Conservation (phyloP, 202 grass and related monocot genomes). For the Zoysia matrella region DNA sequence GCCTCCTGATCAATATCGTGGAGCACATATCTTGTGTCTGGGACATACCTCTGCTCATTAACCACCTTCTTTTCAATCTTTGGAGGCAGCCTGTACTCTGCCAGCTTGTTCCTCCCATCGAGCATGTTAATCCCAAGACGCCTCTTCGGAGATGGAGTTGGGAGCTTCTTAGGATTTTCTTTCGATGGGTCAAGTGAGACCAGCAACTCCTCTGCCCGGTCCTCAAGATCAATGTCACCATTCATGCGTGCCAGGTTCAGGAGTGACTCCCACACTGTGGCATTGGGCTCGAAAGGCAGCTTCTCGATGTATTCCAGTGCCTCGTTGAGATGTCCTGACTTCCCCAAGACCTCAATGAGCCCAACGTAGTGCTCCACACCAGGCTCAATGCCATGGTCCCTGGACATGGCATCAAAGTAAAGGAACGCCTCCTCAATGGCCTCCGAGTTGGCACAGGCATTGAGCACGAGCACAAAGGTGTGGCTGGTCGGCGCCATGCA, state of each 20-base stretch:
- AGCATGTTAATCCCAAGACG: conserved; percentile 92
- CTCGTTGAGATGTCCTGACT: conserved; percentile 87
- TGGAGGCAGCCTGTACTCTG: conserved; percentile 78
- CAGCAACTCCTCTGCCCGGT: conserved; percentile 74
- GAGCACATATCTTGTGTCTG: conserved; percentile 93
- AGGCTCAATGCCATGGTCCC: conserved; percentile 74
- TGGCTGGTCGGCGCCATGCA: conserved; percentile 47
- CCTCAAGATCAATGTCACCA: conserved; percentile 96
- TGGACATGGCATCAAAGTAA: conserved; percentile 84
- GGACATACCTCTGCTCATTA: conserved; percentile 90
- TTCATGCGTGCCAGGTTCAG: conserved; percentile 76
- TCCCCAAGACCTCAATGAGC: conserved; percentile 87
- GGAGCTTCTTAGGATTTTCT: conserved; percentile 56
- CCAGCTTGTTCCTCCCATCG: conserved; percentile 92
- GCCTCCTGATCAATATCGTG: conserved; percentile 99
- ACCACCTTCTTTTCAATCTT: conserved; percentile 94
- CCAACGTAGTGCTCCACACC: conserved; percentile 77
- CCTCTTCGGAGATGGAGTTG: conserved; percentile 77
- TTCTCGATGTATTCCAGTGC: conserved; percentile 86
- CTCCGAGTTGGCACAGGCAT: conserved; percentile 82
- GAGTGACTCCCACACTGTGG: conserved; percentile 70
- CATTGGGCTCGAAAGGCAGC: conserved; percentile 77
- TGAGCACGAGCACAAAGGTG: conserved; percentile 72
- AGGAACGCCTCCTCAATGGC: conserved; percentile 95
- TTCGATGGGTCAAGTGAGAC: conserved; percentile 72